Percentiles rank a stretch among this genome's conserved stretches.
Evolutionary conservation across 345 rosid genomes (phyloP).

Genomic region (Populus nigra): DNA sequence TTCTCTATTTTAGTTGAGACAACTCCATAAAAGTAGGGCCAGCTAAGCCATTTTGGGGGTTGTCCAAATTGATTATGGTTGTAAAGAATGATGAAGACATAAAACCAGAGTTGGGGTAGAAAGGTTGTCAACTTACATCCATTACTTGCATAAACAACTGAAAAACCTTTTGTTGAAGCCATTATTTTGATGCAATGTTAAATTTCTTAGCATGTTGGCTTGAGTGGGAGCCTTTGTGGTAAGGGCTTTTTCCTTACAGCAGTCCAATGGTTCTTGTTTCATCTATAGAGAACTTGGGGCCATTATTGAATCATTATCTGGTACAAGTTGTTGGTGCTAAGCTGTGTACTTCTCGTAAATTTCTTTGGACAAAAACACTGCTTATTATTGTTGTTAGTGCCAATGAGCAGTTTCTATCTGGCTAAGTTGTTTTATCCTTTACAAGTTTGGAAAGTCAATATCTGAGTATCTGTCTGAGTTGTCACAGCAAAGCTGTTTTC

Average conservation of each 20-base stretch:
- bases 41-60: not conserved
- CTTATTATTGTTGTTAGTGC: not conserved
- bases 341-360: not conserved
- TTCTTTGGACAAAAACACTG: not conserved
- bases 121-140: not conserved
- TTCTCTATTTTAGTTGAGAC: not conserved
- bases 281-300: too few relatives aligned
- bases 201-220: not conserved
- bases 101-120: not conserved
- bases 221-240: not conserved
- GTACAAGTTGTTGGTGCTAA: not conserved
- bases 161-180: not conserved
- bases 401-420: not conserved
- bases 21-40: not conserved
- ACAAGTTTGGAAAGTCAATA: not conserved
- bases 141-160: not conserved
- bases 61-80: not conserved
- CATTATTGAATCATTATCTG: too few relatives aligned
- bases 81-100: not conserved
- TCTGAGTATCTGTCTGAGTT: not conserved
- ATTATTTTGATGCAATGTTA: not conserved
- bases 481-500: not conserved
- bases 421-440: not conserved
- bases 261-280: not conserved
- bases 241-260: not conserved